A percentile compares a stretch with the other conserved stretches of the same genome.
phyloP scores from a whole-genome alignment of 306 rosid species.

The Vigna trinervia region DNA sequence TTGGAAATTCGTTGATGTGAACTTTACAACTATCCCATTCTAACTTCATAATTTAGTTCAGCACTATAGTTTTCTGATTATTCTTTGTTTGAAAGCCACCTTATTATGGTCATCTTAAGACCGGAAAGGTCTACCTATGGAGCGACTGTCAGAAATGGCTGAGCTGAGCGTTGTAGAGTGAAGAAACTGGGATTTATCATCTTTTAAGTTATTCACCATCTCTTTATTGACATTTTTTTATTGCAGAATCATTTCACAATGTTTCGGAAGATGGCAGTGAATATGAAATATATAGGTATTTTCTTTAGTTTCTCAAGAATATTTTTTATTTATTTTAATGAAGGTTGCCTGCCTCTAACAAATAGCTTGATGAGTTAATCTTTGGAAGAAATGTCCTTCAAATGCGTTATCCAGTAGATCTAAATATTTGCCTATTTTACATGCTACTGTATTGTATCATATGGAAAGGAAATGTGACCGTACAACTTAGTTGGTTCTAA shows the following conservation, averaged over 20 bases:
- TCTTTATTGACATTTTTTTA: constrained; percentile 32
- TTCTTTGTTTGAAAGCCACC: background rate
- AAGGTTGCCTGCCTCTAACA: constrained; percentile 5
- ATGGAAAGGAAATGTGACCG: constrained; percentile 19
- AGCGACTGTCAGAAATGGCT: background rate
- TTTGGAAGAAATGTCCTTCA: constrained; percentile 6
- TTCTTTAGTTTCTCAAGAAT: constrained; percentile 1
- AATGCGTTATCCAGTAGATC: constrained; percentile 4
- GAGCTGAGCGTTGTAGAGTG: background rate
- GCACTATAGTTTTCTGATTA: background rate
- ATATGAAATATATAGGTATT: constrained; percentile 94
- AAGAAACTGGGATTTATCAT: background rate
- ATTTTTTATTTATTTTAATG: background rate
- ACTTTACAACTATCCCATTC: background rate
- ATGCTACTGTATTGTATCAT: constrained; percentile 8
- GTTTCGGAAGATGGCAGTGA: constrained; percentile 66
- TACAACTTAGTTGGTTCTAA: background rate
- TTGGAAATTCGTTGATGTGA: background rate
- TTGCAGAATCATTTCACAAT: constrained; percentile 76
- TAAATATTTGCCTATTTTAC: constrained; percentile 6
- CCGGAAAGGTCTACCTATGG: background rate
- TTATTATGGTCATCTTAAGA: background rate
- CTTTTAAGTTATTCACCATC: constrained; percentile 34
- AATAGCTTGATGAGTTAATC: background rate
- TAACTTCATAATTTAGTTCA: background rate